Conservation (phyloP, 352 stramenopile species). For the Ophiocytium majus region DNA sequence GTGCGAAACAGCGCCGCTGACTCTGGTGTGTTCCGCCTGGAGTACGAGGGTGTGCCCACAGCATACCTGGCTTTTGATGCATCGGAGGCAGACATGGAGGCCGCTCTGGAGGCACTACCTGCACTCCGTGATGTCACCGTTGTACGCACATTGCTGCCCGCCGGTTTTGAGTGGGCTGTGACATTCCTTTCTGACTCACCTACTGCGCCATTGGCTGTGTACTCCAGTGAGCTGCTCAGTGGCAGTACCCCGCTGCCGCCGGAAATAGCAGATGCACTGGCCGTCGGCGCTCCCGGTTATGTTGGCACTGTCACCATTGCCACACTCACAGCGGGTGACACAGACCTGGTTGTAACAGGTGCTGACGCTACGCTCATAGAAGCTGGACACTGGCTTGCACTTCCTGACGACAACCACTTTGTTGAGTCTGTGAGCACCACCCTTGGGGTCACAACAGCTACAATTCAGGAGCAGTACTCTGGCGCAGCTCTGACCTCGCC, state of each 20-base stretch:
- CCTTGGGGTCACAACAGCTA: background rate
- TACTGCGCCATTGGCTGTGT: constrained; percentile 29
- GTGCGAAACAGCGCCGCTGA: constrained; percentile 57
- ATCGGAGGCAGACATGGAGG: constrained; percentile 76
- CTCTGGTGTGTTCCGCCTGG: constrained; percentile 79
- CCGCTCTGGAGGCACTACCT: constrained; percentile 78
- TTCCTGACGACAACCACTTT: background rate
- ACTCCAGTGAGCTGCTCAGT: constrained; percentile 42
- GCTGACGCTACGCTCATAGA: background rate
- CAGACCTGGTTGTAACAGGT: background rate
- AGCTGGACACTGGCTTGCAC: background rate
- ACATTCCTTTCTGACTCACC: constrained; percentile 74
- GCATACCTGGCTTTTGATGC: constrained; percentile 82
- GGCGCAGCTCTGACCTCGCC: background rate
- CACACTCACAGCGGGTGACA: background rate
- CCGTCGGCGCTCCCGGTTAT: constrained; percentile 38
- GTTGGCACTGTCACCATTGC: constrained; percentile 33
- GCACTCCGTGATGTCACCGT: constrained; percentile 74
- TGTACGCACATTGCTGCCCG: constrained; percentile 54
- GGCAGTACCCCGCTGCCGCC: background rate
- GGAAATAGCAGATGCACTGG: constrained; percentile 10
- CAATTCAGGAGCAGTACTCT: background rate
- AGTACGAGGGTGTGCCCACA: constrained; percentile 76
- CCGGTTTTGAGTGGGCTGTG: constrained; percentile 79
- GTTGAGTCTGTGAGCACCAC: background rate